Conservation (phyloP, 805 yeast genomes). For the Ascoidea tarda region DNA sequence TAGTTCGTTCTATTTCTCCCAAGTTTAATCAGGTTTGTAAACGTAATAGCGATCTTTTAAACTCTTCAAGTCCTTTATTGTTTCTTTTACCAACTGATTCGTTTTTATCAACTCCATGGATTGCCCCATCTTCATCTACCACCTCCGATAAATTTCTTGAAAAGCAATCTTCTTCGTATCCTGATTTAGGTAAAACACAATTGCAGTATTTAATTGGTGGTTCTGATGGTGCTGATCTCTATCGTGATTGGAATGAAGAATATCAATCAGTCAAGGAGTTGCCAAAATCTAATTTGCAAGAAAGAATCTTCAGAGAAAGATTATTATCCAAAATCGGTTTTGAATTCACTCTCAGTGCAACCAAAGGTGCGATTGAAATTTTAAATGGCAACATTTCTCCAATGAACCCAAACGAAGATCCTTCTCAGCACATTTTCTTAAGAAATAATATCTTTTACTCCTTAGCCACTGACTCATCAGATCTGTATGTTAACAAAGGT, state of each 20-base stretch:
- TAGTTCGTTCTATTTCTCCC: slow-evolving; percentile 56
- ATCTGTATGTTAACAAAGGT: slow-evolving; percentile 50
- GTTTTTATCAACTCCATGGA: slow-evolving; percentile 66
- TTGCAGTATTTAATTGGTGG: slow-evolving; percentile 30
- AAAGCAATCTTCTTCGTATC: slow-evolving; percentile 7
- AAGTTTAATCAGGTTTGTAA: slow-evolving; percentile 38
- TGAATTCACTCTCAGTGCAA: slow-evolving; percentile 67
- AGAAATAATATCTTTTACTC: slow-evolving; percentile 83
- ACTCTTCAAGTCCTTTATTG: slow-evolving; percentile 34
- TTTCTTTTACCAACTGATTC: slow-evolving; percentile 48
- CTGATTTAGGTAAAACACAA: slow-evolving; percentile 18
- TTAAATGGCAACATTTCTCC: slow-evolving; percentile 62
- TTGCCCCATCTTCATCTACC: slow-evolving; percentile 21
- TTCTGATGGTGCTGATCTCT: slow-evolving; percentile 39
- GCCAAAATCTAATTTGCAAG: slow-evolving; percentile 41
- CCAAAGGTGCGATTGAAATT: slow-evolving; percentile 67
- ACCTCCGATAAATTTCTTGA: slow-evolving; percentile 11
- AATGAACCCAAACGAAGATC: slow-evolving; percentile 65
- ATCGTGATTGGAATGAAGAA: slow-evolving; percentile 85
- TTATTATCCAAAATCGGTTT: slow-evolving; percentile 53
- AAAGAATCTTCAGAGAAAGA: slow-evolving; percentile 64
- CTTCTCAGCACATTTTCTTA: slow-evolving; percentile 50
- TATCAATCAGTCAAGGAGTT: slow-evolving; percentile 72
- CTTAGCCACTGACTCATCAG: slow-evolving; percentile 55
- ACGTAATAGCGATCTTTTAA: slow-evolving; percentile 31